Evolutionary conservation across 2,329 filamentous ascomycete species (phyloP).

Genomic region (Penicillium sp.): DNA sequence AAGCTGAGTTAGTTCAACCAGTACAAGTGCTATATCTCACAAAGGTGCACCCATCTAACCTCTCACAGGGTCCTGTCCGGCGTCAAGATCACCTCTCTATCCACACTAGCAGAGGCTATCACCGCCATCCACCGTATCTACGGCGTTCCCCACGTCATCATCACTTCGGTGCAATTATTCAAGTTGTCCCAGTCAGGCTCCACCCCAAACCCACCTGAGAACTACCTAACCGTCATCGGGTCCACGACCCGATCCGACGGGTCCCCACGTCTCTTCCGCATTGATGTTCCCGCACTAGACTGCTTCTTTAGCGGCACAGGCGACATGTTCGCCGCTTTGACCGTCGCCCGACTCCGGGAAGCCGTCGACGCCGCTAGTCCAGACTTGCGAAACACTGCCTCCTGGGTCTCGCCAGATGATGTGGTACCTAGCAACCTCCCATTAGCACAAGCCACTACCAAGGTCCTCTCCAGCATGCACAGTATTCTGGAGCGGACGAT

Average conservation of each 20-base stretch:
- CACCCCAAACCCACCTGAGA: conserved; percentile 36
- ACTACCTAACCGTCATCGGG: conserved; percentile 69
- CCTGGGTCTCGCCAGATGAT: conserved; percentile 76
- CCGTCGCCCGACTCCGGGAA: conserved; percentile 83
- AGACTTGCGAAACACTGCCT: conserved; percentile 53
- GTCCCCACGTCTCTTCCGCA: conserved; percentile 78
- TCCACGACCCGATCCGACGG: conserved; percentile 66
- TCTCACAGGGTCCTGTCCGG: conserved; percentile 70
- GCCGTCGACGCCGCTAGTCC: conserved; percentile 58
- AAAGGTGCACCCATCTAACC: not conserved
- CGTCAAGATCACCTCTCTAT: conserved; percentile 76
- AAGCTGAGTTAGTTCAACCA: conserved; percentile 73
- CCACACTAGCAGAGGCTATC: conserved; percentile 71
- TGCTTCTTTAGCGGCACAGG: conserved; percentile 96
- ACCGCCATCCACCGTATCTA: conserved; percentile 73
- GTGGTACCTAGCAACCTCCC: conserved; percentile 71
- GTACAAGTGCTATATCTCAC: not conserved
- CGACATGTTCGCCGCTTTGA: conserved; percentile 96
- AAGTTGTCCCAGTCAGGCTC: conserved; percentile 47
- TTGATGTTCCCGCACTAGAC: conserved; percentile 82
- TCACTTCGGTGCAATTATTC: conserved; percentile 79
- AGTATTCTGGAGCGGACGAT: conserved; percentile 70
- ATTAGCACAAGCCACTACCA: conserved; percentile 78
- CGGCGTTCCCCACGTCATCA: conserved; percentile 80
- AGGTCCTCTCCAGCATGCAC: conserved; percentile 91